phyloP scores from a whole-genome alignment of 441 rosid species.

The Gossypium davidsonii region DNA sequence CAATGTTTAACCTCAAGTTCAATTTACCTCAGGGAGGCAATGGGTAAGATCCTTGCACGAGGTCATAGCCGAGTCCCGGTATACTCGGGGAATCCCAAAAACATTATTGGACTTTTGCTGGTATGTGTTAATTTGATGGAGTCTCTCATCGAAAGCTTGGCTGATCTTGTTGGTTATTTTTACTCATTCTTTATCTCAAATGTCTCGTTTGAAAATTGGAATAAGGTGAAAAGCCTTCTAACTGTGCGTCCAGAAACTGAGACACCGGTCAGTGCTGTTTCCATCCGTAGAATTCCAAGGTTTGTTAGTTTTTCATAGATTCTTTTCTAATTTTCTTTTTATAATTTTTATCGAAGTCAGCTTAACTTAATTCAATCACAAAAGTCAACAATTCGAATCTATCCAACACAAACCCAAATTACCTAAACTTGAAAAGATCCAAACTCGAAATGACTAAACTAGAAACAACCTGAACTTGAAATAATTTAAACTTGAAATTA shows the following conservation, averaged over 20 bases:
- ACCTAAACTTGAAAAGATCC: too few relatives aligned
- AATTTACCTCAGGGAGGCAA: conserved; percentile 71
- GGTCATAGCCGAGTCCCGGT: conserved; percentile 98
- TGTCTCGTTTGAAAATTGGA: not conserved
- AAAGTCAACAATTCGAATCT: too few relatives aligned
- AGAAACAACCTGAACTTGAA: too few relatives aligned
- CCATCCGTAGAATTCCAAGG: conserved; percentile 92
- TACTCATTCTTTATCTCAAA: not conserved
- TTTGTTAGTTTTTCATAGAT: conserved; percentile 14
- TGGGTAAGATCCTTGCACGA: conserved; percentile 89
- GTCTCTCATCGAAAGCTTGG: not conserved
- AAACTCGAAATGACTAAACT: too few relatives aligned
- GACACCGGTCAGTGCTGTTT: conserved; percentile 90
- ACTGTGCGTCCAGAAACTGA: conserved; percentile 97
- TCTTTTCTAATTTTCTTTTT: not conserved
- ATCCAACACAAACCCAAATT: too few relatives aligned
- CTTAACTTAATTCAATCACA: too few relatives aligned
- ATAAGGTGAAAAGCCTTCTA: conserved; percentile 85
- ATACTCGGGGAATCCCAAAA: conserved; percentile 76
- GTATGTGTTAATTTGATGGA: conserved; percentile 30
- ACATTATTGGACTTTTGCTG: conserved; percentile 86
- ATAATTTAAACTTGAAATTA: too few relatives aligned
- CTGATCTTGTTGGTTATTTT: conserved; percentile 12
- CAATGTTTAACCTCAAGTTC: too few relatives aligned
- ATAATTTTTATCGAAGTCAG: not conserved